Evolutionary conservation across 192 early-diverging fungal species (phyloP), one percentile per base, ranked within the genome.

Genomic region (Diversispora epigaea): DNA sequence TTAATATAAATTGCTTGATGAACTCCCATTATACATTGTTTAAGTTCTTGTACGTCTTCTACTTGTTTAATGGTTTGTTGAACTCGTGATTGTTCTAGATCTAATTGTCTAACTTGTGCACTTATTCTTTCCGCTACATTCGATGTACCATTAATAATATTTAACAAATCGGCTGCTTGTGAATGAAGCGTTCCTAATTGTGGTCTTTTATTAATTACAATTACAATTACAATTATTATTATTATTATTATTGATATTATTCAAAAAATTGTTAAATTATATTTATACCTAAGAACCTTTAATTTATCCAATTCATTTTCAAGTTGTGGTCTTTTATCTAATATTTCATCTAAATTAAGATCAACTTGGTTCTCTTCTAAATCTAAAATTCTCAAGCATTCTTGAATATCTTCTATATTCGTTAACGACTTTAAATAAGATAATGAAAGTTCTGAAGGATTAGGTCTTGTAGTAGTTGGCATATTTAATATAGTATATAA

Each of bases 51-150:
- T 14, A 95, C 87, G 57, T 93, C 90, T 54, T 91, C 90, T 1
- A 94, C 90, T 22, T 91, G 86, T 25, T 68, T 62, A 8, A 94
- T 89, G 0, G 93, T 86, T 75, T 85, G 78, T 77, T 89, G 89
- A 9, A 95, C 91, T 43, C 89, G 83, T 17, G 87, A 88, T 77
- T 93, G 87, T 73, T 95, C 93, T 66, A 88, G 81, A 80, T 97
- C 95, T 45, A 97, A 78, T 73, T 91, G 87, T 25, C 95, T 82
- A 61, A 97, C 94, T 77, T 92, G 93, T 21, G 84, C 90, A 76
- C 92, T 93, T 67, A 97, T 95, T 7, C 84, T 86, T 47, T 93
- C 93, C 0, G 95, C 94, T 71, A 93, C 84, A 10, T 79, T 77
- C 0, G 93, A 86, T 3, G 93, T 94, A 32, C 83, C 84, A 49